These are phyloP conservation scores for Ophiostoma quercus DNA, from an alignment of 2,329 filamentous ascomycete species.

Conservation along the genomic window DNA sequence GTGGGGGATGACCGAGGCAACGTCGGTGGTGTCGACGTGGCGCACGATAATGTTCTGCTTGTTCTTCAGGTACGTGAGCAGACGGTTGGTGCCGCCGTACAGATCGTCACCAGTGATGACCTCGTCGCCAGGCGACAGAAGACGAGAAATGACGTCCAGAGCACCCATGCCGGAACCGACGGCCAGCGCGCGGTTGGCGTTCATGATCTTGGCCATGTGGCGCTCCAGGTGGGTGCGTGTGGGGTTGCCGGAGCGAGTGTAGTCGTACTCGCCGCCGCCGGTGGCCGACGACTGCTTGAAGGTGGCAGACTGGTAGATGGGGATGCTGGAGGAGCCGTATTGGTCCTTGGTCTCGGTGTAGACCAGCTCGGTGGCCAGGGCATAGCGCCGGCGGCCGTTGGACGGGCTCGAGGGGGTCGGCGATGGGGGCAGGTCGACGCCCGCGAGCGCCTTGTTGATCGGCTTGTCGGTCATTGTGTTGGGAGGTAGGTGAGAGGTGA, in stretches of 20 bases:
- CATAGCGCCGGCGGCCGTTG: conserved; percentile 76
- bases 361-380: conserved; percentile 90
- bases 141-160: conserved; percentile 87
- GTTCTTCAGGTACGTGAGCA: conserved; percentile 84
- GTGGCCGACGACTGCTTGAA: conserved; percentile 86
- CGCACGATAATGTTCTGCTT: conserved; percentile 90
- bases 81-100: conserved; percentile 89
- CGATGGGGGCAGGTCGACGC: conserved; percentile 81
- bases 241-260: conserved; percentile 95
- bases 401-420: conserved; percentile 88
- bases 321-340: conserved; percentile 92
- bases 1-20: conserved; percentile 62
- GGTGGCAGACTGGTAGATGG: conserved; percentile 96
- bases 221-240: conserved; percentile 93
- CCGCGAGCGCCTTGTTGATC: conserved; percentile 51
- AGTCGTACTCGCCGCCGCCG: conserved; percentile 92
- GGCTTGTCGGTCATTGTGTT: conserved; percentile 34
- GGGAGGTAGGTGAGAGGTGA: not conserved
- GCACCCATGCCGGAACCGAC: conserved; percentile 97
- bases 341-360: conserved; percentile 96
- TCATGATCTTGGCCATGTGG: conserved; percentile 98
- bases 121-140: conserved; percentile 88
- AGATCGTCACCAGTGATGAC: conserved; percentile 96
- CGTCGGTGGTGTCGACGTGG: conserved; percentile 87
- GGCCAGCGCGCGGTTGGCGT: conserved; percentile 80